A percentile compares a stretch with the other conserved stretches of the same genome.
phyloP scores from a whole-genome alignment of 192 early-diverging fungal species.

The Spizellomyces punctatus region DNA sequence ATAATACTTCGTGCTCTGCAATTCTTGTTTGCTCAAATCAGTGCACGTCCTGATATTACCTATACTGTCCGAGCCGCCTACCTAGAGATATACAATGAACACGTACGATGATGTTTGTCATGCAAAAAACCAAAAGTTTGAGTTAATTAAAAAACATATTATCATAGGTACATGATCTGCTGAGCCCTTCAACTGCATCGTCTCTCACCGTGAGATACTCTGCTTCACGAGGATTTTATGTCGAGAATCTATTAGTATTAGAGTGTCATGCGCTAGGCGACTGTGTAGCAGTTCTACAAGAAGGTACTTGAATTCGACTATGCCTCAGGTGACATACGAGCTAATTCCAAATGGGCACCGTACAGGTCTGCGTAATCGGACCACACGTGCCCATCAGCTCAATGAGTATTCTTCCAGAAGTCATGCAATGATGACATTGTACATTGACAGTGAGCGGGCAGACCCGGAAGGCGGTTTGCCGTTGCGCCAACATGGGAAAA shows the following conservation, averaged over 20 bases:
- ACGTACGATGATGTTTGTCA: conserved; percentile 25
- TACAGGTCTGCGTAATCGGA: conserved; percentile 54
- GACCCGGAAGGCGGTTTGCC: conserved; percentile 18
- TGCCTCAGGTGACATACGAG: background rate
- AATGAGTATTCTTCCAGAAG: conserved; percentile 59
- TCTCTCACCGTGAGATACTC: conserved; percentile 51
- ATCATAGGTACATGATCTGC: conserved; percentile 53
- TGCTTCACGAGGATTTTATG: conserved; percentile 51
- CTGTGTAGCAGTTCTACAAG: conserved; percentile 56
- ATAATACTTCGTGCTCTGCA: conserved; percentile 50
- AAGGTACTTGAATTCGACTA: conserved; percentile 33
- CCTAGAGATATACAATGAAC: conserved; percentile 64
- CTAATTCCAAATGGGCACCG: background rate
- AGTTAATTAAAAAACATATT: conserved; percentile 1
- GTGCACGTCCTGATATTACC: conserved; percentile 5
- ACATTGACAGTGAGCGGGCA: conserved; percentile 40
- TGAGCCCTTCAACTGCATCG: conserved; percentile 35
- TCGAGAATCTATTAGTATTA: conserved; percentile 56
- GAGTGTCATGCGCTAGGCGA: conserved; percentile 56
- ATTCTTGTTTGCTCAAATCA: conserved; percentile 42
- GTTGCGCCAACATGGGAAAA: conserved; percentile 45
- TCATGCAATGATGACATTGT: conserved; percentile 58
- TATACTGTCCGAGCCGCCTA: conserved; percentile 43
- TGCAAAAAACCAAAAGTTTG: too few relatives aligned
- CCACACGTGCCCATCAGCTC: conserved; percentile 53